Evolutionary conservation across 2,329 filamentous ascomycete genomes (phyloP), one percentile per base, ranked within the genome.

Genomic region (Trichoderma asperellum): DNA sequence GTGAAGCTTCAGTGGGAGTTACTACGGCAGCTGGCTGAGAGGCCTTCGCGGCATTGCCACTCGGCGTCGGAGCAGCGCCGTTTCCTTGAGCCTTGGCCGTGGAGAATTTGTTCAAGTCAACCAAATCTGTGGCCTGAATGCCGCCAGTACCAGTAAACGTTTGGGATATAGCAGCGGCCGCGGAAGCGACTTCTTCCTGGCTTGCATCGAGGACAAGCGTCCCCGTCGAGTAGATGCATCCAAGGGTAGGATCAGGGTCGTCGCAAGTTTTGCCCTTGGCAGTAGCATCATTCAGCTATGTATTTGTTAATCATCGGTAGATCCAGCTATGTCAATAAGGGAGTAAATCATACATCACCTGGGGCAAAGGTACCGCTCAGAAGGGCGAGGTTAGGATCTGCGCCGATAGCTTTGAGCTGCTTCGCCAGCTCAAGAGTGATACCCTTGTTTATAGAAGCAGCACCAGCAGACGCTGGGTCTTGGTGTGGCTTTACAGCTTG

Each of bases 381-480:
- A 18, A 60, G 57, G 21, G 57, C 57, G 16, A 60, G 35, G 10
- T 60, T 60, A 35, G 57, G 57, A 29, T 60, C 57, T 7, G 57
- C 57, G 10, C 57, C 57, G 16, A 60, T 60, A 18, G 35, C 24
- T 16, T 60, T 60, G 24, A 60, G 57, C 57, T 60, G 57, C 57
- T 60, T 60, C 34, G 57, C 57, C 21, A 60, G 37, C 57, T 60
- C 57, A n/a, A 60, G 57, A n/a, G 57, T 60, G 27, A 60, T 60
- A 11, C 34, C 57, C 21, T 60, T 60, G 16, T 60, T 60, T 3
- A 43, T 60, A 4, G 57, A 60, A 60, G 57, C 57, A 43, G 57
- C 57, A 60, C 43, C 43, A 24, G 57, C 35, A 18, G 57, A 60
- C 18, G 57, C 57, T 37, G 57, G 57, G 21, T 60, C 57, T 60